Percentiles rank a stretch among this genome's conserved stretches.
Evolutionary conservation across 1,284 basidiomycete genomes (phyloP).

Genomic region (Neotropicomus parvogracilis): DNA sequence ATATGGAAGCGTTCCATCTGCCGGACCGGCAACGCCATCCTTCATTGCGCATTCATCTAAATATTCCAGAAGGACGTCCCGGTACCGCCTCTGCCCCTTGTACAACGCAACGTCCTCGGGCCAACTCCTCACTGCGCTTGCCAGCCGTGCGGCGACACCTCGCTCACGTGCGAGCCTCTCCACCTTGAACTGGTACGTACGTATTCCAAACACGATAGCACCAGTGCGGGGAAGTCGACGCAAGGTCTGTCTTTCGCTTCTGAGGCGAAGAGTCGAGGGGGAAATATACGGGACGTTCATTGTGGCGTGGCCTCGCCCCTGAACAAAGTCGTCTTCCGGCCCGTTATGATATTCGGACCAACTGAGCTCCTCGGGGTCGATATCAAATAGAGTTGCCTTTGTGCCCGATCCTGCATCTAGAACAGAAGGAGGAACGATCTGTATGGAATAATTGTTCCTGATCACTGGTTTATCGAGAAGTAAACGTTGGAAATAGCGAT

Average conservation of each 20-base stretch:
- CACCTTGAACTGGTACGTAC: slow-evolving; percentile 67
- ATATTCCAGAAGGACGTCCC: slow-evolving; percentile 44
- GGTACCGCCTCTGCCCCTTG: slow-evolving; percentile 54
- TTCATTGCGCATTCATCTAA: slow-evolving; percentile 45
- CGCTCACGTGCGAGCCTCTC: slow-evolving; percentile 55
- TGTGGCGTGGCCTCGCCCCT: slow-evolving; percentile 33
- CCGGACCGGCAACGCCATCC: slow-evolving; percentile 15
- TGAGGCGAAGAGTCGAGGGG: slow-evolving; percentile 53
- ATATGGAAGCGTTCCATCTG: slow-evolving; percentile 17
- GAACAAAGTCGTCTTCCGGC: slow-evolving; percentile 52
- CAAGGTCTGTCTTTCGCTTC: slow-evolving; percentile 72
- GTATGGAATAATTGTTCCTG: slow-evolving; percentile 71
- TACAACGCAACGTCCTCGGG: slow-evolving; percentile 60
- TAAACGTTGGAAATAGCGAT: slow-evolving; percentile 66
- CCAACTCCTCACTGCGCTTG: slow-evolving; percentile 67
- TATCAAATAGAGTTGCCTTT: slow-evolving; percentile 21
- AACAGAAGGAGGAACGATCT: slow-evolving; percentile 41
- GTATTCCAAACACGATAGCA: slow-evolving; percentile 73
- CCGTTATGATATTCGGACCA: slow-evolving; percentile 69
- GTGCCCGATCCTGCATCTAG: slow-evolving; percentile 28
- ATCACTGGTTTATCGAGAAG: slow-evolving; percentile 65
- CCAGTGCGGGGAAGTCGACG: slow-evolving; percentile 64
- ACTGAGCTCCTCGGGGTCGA: slow-evolving; percentile 63
- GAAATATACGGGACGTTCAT: slow-evolving; percentile 25
- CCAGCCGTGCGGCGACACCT: slow-evolving; percentile 65